A percentile compares a stretch with the other conserved stretches of the same genome.
These are phyloP conservation scores for Eremochloa ophiuroides DNA, from an alignment of 176 grass and related monocot genomes.

Conservation along the genomic window DNA sequence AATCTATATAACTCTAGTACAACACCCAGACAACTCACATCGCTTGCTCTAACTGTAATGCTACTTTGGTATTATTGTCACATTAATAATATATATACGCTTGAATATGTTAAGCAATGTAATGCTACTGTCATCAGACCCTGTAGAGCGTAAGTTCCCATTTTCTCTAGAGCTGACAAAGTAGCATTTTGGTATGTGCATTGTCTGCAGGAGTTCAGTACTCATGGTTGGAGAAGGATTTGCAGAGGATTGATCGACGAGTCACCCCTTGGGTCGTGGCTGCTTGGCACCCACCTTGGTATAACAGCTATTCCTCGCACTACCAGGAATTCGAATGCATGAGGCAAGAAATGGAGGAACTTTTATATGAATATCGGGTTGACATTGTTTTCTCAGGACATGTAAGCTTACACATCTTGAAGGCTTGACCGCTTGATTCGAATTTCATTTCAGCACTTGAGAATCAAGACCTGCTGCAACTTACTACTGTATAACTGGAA, in stretches of 20 bases:
- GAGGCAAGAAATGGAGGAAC: slow-evolving; percentile 83
- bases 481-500: neutral
- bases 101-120: neutral
- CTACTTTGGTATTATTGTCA: too few species aligned
- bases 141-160: neutral
- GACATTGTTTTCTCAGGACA: slow-evolving; percentile 88
- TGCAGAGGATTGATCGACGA: slow-evolving; percentile 51
- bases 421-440: neutral
- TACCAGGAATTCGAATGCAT: slow-evolving; percentile 97
- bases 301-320: slow-evolving; percentile 91
- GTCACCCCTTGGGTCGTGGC: slow-evolving; percentile 79
- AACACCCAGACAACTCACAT: too few species aligned
- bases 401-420: slow-evolving; percentile 34
- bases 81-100: neutral
- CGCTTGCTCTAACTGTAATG: too few species aligned
- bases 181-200: neutral
- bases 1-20: too few species aligned
- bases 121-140: neutral
- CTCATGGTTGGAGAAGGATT: slow-evolving; percentile 70
- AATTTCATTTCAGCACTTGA: neutral
- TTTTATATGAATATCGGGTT: slow-evolving; percentile 56
- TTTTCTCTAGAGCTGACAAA: neutral
- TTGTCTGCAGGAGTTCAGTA: slow-evolving; percentile 58
- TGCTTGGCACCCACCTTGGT: slow-evolving; percentile 91
- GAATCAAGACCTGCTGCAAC: neutral